phyloP scores from a whole-genome alignment of 345 rosid species.

The Pugionium cornutum region DNA sequence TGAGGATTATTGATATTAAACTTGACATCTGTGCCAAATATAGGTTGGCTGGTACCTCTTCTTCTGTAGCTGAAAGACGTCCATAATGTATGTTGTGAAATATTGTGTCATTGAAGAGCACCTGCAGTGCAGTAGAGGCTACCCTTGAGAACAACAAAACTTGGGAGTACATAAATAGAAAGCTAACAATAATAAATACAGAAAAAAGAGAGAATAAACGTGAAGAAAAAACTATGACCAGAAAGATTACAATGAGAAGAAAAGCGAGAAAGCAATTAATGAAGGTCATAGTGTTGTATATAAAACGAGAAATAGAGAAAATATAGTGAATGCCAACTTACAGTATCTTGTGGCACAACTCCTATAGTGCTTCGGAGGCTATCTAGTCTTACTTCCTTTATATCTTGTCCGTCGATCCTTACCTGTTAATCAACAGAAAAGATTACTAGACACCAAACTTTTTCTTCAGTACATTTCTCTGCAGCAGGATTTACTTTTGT shows the following conservation, averaged over 20 bases:
- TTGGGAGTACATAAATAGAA: background rate
- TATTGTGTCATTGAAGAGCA: conserved; percentile 93
- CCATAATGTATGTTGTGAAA: conserved; percentile 96
- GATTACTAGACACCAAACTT: conserved; percentile 15
- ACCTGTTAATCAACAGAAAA: conserved; percentile 48
- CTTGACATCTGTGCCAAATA: background rate
- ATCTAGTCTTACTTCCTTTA: conserved; percentile 67
- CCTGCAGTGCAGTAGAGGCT: conserved; percentile 53
- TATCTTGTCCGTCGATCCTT: conserved; percentile 83
- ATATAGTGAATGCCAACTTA: conserved; percentile 44
- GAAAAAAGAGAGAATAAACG: background rate
- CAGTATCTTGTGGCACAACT: conserved; percentile 99
- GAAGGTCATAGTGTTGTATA: conserved; percentile 8
- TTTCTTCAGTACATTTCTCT: conserved; percentile 15
- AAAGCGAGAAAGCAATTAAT: conserved; percentile 3
- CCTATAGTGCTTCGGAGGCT: conserved; percentile 78
- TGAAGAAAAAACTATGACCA: background rate
- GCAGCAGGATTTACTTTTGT: conserved; percentile 20
- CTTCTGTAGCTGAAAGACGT: conserved; percentile 84
- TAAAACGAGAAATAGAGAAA: background rate
- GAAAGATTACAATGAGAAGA: conserved; percentile 14
- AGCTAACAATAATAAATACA: conserved; percentile 2
- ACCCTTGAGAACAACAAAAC: conserved; percentile 27
- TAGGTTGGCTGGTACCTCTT: conserved; percentile 57
- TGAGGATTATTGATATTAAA: conserved; percentile 7